Evolutionary conservation across 306 rosid species (phyloP), one percentile per base, ranked within the genome.

Genomic region (Vigna unguiculata): DNA sequence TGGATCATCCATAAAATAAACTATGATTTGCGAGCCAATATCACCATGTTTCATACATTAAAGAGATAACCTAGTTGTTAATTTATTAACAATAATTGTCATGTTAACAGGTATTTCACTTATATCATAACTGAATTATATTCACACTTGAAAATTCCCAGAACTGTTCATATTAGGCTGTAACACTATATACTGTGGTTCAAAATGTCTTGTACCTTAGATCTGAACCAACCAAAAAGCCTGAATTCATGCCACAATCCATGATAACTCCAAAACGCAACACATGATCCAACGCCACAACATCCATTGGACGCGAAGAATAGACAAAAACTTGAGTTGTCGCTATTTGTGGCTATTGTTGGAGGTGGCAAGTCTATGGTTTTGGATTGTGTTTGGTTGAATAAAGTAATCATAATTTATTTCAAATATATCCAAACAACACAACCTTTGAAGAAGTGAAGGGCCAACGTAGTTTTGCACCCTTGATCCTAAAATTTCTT

Each of bases 361-460:
- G 2, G 21, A 14, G 21, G 9, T 51, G 21, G 20, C 46, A 19
- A 22, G 40, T 58, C 12, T 0, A 51, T 19, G 36, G 15, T 19
- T 54, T 51, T 64, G 40, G 65, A 51, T 14, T 34, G 28, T 34
- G 62, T 63, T 25, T 53, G 10, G 4, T 53, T 7, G 4, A 52
- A 49, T 8, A 76, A 64, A 34, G 5, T 34, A 34, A 15, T 52
- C 5, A n/a, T 25, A 20, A 25, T 58, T 25, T 13, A 20, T 2
- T 10, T 38, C 7, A 17, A 1, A 46, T 7, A 21, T 21, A 61
- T 61, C 61, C 38, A 19, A 0, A 28, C 57, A 67, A 67, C 43
- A 34, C 51, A 43, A 61, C 1, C 65, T 48, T 70, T 12, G 77
- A 22, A 14, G 71, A 34, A 38, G 55, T 52, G 47, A 69, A 78